Evolutionary conservation across 2,329 filamentous ascomycete genomes (phyloP).

Genomic region (Sarocladium brachiariae): DNA sequence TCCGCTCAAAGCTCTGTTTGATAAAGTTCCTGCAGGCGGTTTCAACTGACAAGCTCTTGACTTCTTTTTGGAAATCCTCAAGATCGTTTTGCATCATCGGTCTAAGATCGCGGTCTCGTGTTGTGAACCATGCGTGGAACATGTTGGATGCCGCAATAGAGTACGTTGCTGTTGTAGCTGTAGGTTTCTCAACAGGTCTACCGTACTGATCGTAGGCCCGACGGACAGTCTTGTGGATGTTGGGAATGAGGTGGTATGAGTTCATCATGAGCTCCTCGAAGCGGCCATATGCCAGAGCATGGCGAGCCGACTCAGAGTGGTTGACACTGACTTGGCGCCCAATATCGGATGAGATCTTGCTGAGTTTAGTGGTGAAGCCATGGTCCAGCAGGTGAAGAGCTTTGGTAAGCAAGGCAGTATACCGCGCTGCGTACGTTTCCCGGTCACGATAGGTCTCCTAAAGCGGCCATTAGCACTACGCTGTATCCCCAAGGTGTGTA

Average conservation of each 20-base stretch:
- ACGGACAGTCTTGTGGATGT: constrained; percentile 45
- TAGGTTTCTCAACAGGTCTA: constrained; percentile 34
- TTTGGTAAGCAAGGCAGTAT: constrained; percentile 70
- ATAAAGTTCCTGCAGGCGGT: constrained; percentile 51
- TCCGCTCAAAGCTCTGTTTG: constrained; percentile 53
- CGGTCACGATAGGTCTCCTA: constrained; percentile 81
- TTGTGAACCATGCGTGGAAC: constrained; percentile 45
- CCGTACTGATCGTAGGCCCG: constrained; percentile 47
- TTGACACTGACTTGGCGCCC: constrained; percentile 46
- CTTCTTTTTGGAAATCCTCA: constrained; percentile 46
- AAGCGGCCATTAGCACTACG: not conserved
- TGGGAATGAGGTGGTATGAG: constrained; percentile 48
- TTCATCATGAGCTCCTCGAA: constrained; percentile 53
- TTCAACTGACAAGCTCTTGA: constrained; percentile 42
- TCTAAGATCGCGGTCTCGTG: constrained; percentile 47
- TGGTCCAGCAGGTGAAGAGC: constrained; percentile 56
- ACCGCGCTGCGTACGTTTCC: constrained; percentile 79
- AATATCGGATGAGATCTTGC: constrained; percentile 48
- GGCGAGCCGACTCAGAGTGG: constrained; percentile 51
- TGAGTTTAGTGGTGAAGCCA: constrained; percentile 44
- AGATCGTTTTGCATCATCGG: constrained; percentile 46
- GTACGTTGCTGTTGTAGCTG: constrained; percentile 33
- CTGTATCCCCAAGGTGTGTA: not conserved
- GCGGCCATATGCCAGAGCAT: constrained; percentile 53
- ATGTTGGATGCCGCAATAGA: constrained; percentile 47